These are phyloP conservation scores for Prunus padus DNA, from an alignment of 306 rosid genomes.

Conservation along the genomic window DNA sequence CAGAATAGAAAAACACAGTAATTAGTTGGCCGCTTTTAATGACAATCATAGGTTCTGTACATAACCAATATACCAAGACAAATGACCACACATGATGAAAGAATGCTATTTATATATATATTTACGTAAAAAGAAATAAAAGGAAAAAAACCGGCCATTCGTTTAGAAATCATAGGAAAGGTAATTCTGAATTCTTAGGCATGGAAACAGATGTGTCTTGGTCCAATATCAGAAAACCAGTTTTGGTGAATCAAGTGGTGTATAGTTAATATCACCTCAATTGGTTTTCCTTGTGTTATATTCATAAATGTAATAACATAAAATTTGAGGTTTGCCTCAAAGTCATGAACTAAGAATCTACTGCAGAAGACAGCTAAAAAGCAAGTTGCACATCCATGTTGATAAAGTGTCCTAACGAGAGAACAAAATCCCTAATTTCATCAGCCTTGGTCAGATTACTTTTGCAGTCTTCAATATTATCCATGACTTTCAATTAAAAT, in stretches of 20 bases:
- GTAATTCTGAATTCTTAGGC: too few relatives aligned
- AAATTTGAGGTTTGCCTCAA: neutral
- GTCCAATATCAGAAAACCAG: too few relatives aligned
- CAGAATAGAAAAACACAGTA: slow-evolving; percentile 11
- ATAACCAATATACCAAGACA: neutral
- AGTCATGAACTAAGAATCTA: neutral
- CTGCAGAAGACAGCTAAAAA: slow-evolving; percentile 8
- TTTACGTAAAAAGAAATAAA: too few relatives aligned
- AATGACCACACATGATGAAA: neutral
- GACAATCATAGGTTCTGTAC: neutral
- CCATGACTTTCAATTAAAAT: slow-evolving; percentile 60
- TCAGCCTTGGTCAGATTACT: neutral
- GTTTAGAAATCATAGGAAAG: too few relatives aligned
- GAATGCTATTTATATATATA: too few relatives aligned
- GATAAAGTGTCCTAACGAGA: neutral
- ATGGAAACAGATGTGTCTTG: too few relatives aligned
- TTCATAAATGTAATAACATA: neutral
- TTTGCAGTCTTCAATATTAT: slow-evolving; percentile 69
- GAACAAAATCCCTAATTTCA: slow-evolving; percentile 7
- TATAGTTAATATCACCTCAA: too few relatives aligned
- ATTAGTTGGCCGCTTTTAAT: neutral
- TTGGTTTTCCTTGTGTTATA: too few relatives aligned
- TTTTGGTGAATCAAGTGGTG: too few relatives aligned
- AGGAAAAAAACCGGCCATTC: too few relatives aligned
- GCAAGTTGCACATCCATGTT: neutral